A percentile compares a stretch with the other conserved stretches of the same genome.
These are phyloP conservation scores for Plenodomus biglobosus DNA, from an alignment of 2,329 filamentous ascomycete species.

Conservation along the genomic window DNA sequence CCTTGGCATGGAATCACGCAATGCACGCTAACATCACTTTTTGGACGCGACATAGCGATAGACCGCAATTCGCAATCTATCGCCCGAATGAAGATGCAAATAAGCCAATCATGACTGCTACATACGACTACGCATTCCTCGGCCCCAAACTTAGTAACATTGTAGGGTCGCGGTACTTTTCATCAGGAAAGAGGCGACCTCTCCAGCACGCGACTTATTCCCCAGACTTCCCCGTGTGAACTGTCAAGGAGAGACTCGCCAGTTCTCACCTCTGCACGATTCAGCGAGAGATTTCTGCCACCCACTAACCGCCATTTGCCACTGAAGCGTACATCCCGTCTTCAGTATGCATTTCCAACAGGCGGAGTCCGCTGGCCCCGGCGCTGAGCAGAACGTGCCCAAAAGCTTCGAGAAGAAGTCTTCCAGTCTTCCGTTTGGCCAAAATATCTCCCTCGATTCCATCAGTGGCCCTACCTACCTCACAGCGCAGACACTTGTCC, in stretches of 20 bases:
- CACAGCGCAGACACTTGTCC: slow-evolving; percentile 88
- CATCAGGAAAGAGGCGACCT: slow-evolving; percentile 15
- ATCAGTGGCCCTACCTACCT: slow-evolving; percentile 89
- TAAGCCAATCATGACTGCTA: slow-evolving; percentile 33
- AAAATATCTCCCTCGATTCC: slow-evolving; percentile 53
- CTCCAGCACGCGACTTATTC: slow-evolving; percentile 8
- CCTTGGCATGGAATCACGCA: slow-evolving; percentile 18
- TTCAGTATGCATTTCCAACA: slow-evolving; percentile 44
- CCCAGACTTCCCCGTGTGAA: slow-evolving; percentile 13
- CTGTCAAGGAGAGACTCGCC: slow-evolving; percentile 11
- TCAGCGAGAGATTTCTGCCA: slow-evolving; percentile 13
- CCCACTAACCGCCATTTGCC: too few relatives aligned
- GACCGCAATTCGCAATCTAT: slow-evolving; percentile 29
- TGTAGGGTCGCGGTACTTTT: slow-evolving; percentile 25
- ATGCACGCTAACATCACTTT: slow-evolving; percentile 35
- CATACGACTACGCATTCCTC: slow-evolving; percentile 26
- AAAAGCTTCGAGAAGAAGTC: slow-evolving; percentile 49
- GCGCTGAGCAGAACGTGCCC: slow-evolving; percentile 30
- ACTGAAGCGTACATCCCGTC: slow-evolving; percentile 13
- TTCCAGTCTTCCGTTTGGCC: slow-evolving; percentile 56
- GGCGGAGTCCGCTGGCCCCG: slow-evolving; percentile 42
- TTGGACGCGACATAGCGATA: slow-evolving; percentile 28
- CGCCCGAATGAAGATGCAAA: slow-evolving; percentile 23
- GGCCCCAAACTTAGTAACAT: slow-evolving; percentile 33
- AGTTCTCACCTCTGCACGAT: slow-evolving; percentile 9